phyloP scores from a whole-genome alignment of 495 filamentous ascomycete genomes.

The Pyronema omphalodes region DNA sequence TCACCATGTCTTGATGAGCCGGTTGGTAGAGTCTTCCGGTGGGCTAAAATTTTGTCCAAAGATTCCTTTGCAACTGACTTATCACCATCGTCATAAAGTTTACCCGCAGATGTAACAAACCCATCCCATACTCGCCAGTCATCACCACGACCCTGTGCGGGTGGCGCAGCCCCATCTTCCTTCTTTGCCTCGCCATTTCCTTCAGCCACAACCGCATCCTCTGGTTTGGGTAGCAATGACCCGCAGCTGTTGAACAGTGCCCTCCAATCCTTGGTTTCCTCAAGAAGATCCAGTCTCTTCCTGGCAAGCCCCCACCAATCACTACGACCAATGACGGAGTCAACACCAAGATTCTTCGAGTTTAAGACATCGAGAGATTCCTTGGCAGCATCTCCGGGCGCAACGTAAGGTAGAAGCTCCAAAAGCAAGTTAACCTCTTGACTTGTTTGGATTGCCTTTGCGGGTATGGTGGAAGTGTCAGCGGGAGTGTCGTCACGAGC shows the following conservation, averaged over 20 bases:
- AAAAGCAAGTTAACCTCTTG: slow-evolving; percentile 39
- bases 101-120: slow-evolving; percentile 24
- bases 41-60: slow-evolving; percentile 21
- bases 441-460: slow-evolving; percentile 35
- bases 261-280: slow-evolving; percentile 31
- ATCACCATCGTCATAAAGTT: slow-evolving; percentile 20
- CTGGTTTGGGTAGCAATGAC: slow-evolving; percentile 26
- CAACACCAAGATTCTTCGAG: slow-evolving; percentile 33
- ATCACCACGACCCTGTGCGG: slow-evolving; percentile 28
- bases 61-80: slow-evolving; percentile 17
- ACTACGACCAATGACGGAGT: slow-evolving; percentile 34
- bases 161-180: slow-evolving; percentile 12
- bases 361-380: slow-evolving; percentile 36
- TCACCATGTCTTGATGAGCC: slow-evolving; percentile 27
- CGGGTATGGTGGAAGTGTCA: slow-evolving; percentile 25
- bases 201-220: background rate
- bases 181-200: slow-evolving; percentile 23
- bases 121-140: slow-evolving; percentile 41
- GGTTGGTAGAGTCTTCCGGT: slow-evolving; percentile 14
- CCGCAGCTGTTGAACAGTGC: slow-evolving; percentile 30
- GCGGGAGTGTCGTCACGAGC: slow-evolving; percentile 34
- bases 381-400: slow-evolving; percentile 16
- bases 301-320: slow-evolving; percentile 34
- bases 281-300: slow-evolving; percentile 30
- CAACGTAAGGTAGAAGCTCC: slow-evolving; percentile 28